Conservation (phyloP, 805 yeast species). For the Saccharomycopsis malanga region DNA sequence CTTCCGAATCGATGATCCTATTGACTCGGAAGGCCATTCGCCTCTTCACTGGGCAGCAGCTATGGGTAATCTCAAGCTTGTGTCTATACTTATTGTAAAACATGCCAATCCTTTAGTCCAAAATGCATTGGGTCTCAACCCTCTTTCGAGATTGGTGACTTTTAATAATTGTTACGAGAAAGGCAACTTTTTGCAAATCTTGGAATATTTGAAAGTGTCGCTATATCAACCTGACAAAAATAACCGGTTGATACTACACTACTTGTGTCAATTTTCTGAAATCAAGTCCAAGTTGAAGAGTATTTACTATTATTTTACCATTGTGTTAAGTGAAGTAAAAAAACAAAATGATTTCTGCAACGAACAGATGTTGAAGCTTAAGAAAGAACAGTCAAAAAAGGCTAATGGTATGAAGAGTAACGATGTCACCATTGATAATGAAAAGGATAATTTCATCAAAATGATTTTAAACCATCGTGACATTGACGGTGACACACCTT, state of each 20-base stretch:
- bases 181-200: conserved; percentile 49
- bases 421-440: conserved; percentile 15
- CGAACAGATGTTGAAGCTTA: conserved; percentile 16
- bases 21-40: conserved; percentile 77
- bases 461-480: conserved; percentile 72
- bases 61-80: conserved; percentile 57
- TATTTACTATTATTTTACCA: conserved; percentile 49
- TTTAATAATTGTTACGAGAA: conserved; percentile 69
- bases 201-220: conserved; percentile 57
- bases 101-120: conserved; percentile 54
- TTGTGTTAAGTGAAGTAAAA: conserved; percentile 32
- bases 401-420: not conserved
- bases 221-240: conserved; percentile 63
- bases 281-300: conserved; percentile 42
- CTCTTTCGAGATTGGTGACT: conserved; percentile 59
- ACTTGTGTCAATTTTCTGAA: conserved; percentile 49
- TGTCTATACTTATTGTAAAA: conserved; percentile 45
- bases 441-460: conserved; percentile 38
- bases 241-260: conserved; percentile 70
- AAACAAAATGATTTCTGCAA: conserved; percentile 18
- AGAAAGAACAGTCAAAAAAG: conserved; percentile 1
- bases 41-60: conserved; percentile 84
- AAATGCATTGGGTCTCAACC: conserved; percentile 57
- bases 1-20: conserved; percentile 57
- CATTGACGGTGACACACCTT: conserved; percentile 74